phyloP scores from a whole-genome alignment of 2,329 filamentous ascomycete species.

The Pestalotiopsis sp. region DNA sequence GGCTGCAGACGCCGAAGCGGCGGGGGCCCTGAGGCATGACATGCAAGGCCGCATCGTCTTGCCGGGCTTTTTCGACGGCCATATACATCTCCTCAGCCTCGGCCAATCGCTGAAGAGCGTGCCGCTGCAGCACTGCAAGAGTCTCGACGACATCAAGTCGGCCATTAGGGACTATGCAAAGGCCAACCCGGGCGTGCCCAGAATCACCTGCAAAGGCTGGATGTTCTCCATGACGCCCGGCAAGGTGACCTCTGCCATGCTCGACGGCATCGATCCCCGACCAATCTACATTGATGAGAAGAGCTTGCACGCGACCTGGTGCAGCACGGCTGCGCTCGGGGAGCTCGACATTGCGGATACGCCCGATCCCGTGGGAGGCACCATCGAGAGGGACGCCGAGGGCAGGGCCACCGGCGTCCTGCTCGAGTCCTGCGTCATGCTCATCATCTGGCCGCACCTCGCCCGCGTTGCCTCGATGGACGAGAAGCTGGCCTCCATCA shows the following conservation, averaged over 20 bases:
- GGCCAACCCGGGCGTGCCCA: constrained; percentile 44
- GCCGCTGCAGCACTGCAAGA: constrained; percentile 46
- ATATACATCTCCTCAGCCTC: constrained; percentile 59
- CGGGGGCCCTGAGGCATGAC: constrained; percentile 32
- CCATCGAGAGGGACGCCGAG: constrained; percentile 48
- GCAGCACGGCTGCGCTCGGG: constrained; percentile 51
- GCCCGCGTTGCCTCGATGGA: constrained; percentile 48
- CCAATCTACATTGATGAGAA: constrained; percentile 60
- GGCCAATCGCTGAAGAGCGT: constrained; percentile 57
- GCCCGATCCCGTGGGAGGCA: constrained; percentile 52
- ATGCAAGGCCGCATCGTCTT: constrained; percentile 45
- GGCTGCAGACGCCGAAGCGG: constrained; percentile 29
- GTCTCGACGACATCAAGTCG: constrained; percentile 49
- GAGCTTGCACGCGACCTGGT: constrained; percentile 60
- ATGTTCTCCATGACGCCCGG: constrained; percentile 58
- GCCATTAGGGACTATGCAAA: constrained; percentile 47
- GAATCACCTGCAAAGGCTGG: constrained; percentile 57
- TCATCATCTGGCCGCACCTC: constrained; percentile 57
- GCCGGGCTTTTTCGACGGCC: constrained; percentile 60
- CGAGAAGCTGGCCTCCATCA: constrained; percentile 49
- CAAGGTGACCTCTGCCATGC: constrained; percentile 49
- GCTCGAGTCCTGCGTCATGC: constrained; percentile 55
- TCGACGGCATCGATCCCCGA: constrained; percentile 53
- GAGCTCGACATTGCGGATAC: constrained; percentile 51
- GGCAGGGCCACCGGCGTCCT: constrained; percentile 54